phyloP scores from a whole-genome alignment of 306 rosid genomes.

The Dicorynia guianensis region DNA sequence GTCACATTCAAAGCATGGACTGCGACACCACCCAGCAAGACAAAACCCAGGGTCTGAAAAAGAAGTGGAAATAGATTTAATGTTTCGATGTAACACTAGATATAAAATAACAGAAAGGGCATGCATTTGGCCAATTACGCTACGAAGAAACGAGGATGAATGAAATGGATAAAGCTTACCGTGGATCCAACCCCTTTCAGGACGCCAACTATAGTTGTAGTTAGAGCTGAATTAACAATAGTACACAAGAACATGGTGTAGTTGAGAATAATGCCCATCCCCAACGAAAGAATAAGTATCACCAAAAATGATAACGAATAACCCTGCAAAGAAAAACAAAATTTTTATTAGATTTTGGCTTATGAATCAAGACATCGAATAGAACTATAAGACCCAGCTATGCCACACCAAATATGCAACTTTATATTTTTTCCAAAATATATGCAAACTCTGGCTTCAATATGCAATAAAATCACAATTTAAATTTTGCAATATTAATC shows the following conservation, averaged over 20 bases:
- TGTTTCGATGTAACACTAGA: background rate
- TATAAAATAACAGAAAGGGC: background rate
- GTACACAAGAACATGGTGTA: constrained; percentile 99
- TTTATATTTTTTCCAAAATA: constrained; percentile 28
- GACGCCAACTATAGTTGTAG: constrained; percentile 95
- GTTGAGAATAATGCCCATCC: constrained; percentile 93
- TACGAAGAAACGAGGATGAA: constrained; percentile 12
- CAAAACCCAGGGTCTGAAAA: constrained; percentile 85
- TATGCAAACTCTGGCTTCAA: constrained; percentile 20
- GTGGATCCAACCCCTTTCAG: constrained; percentile 99
- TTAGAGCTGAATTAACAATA: constrained; percentile 89
- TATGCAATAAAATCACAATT: constrained; percentile 22
- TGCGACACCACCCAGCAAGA: constrained; percentile 85
- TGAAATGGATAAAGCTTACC: constrained; percentile 51
- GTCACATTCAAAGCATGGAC: constrained; percentile 82
- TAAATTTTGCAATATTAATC: constrained; percentile 14
- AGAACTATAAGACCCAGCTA: background rate
- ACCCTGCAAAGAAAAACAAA: constrained; percentile 64
- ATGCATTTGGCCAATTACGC: background rate
- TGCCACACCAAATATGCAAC: constrained; percentile 16
- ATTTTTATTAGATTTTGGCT: constrained; percentile 25
- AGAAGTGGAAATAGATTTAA: constrained; percentile 27
- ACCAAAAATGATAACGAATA: constrained; percentile 76
- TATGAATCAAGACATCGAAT: constrained; percentile 1
- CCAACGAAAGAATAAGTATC: constrained; percentile 79